Percentiles rank a stretch among this genome's conserved stretches.
These are phyloP conservation scores for Rubus parviflorus DNA, from an alignment of 306 rosid species.

Conservation along the genomic window DNA sequence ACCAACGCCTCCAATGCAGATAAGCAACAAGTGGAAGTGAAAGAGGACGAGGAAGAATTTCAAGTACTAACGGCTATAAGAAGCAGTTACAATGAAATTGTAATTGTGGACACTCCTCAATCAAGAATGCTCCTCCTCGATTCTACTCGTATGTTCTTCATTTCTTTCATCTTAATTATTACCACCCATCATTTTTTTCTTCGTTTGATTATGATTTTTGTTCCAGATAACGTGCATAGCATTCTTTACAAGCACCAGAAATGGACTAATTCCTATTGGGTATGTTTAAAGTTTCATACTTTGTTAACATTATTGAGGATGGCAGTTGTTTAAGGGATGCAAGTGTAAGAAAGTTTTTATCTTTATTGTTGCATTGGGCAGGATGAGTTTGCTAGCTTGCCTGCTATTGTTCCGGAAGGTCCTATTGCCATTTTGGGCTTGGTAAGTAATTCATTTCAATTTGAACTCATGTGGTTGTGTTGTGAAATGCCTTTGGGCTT, in stretches of 20 bases:
- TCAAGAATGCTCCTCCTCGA: constrained; percentile 86
- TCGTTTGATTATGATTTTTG: constrained; percentile 5
- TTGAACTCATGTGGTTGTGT: constrained; percentile 7
- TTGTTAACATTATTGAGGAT: neutral
- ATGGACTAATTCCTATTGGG: constrained; percentile 93
- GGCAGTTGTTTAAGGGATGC: neutral
- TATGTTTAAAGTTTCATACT: constrained; percentile 26
- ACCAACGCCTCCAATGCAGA: constrained; percentile 13
- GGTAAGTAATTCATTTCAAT: constrained; percentile 69
- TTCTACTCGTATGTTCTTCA: constrained; percentile 46
- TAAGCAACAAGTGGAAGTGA: constrained; percentile 17
- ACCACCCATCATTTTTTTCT: constrained; percentile 5
- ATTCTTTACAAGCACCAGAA: constrained; percentile 66
- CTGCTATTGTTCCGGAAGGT: constrained; percentile 83
- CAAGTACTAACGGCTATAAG: constrained; percentile 44
- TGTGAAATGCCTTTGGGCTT: constrained; percentile 22
- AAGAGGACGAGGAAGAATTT: constrained; percentile 49
- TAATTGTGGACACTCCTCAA: constrained; percentile 61
- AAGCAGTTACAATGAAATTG: constrained; percentile 65
- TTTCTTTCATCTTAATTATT: neutral
- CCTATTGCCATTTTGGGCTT: constrained; percentile 91
- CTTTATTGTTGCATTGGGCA: constrained; percentile 39
- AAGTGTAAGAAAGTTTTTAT: neutral
- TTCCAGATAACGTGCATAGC: constrained; percentile 80
- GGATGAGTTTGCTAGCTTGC: constrained; percentile 95